These are phyloP conservation scores for Ogataea siamensis DNA, from an alignment of 805 yeast species.

Conservation along the genomic window DNA sequence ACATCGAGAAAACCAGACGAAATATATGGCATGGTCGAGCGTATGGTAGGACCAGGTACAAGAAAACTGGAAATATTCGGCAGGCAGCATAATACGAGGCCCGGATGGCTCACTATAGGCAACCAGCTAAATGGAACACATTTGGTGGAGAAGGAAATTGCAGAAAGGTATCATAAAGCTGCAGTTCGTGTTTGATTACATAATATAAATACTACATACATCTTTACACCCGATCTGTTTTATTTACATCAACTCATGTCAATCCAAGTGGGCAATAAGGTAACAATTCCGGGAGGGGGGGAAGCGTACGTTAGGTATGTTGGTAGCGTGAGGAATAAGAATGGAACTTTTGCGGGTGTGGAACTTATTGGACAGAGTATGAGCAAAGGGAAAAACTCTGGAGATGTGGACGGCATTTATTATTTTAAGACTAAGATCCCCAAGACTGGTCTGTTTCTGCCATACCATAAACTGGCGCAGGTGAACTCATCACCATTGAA, in stretches of 20 bases:
- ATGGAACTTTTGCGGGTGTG: conserved; percentile 82
- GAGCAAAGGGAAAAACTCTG: conserved; percentile 77
- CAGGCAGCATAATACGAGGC: conserved; percentile 76
- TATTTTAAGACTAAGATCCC: conserved; percentile 68
- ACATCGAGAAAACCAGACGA: conserved; percentile 92
- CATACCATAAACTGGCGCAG: conserved; percentile 42
- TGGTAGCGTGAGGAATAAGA: conserved; percentile 71
- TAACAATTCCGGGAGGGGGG: conserved; percentile 61
- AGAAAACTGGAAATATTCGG: conserved; percentile 89
- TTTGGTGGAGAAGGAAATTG: conserved; percentile 57
- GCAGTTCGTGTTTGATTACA: background rate
- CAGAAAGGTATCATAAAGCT: conserved; percentile 17
- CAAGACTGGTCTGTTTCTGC: conserved; percentile 73
- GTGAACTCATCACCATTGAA: conserved; percentile 21
- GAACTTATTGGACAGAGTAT: conserved; percentile 71
- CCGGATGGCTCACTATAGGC: conserved; percentile 89
- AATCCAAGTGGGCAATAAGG: conserved; percentile 12
- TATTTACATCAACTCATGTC: conserved; percentile 6
- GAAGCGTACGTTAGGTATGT: conserved; percentile 65
- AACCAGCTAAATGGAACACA: conserved; percentile 66
- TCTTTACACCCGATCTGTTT: conserved; percentile 1
- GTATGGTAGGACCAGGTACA: conserved; percentile 74
- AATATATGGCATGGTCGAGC: conserved; percentile 77
- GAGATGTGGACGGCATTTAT: conserved; percentile 67
- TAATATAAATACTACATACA: background rate